Evolutionary conservation across 768 basidiomycete genomes (phyloP).

Genomic region (Boletus eberwhitei): DNA sequence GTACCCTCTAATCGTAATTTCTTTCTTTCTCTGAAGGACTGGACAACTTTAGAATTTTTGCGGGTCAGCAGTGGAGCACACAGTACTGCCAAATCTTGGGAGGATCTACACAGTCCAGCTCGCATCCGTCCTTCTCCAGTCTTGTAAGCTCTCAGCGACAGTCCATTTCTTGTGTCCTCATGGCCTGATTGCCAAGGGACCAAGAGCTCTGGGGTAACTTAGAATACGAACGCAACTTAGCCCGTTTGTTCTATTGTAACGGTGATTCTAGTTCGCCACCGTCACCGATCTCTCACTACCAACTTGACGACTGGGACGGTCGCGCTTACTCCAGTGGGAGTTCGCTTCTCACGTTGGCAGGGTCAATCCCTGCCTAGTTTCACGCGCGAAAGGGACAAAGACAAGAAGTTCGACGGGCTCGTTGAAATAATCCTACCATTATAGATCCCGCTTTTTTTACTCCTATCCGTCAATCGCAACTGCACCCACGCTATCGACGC

Average conservation of each 20-base stretch:
- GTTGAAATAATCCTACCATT: neutral
- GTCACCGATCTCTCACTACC: neutral
- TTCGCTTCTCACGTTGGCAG: no score
- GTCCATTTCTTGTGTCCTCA: neutral
- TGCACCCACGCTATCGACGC: neutral
- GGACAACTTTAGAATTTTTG: neutral
- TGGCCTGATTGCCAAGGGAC: neutral
- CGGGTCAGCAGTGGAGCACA: neutral
- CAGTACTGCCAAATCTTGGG: neutral
- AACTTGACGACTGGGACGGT: neutral
- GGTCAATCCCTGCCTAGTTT: no score
- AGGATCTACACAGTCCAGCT: neutral
- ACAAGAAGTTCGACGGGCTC: neutral
- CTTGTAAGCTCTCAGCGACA: neutral
- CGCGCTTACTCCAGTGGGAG: neutral
- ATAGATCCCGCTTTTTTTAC: no score
- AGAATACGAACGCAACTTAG: neutral
- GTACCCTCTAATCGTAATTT: neutral
- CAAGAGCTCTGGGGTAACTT: neutral
- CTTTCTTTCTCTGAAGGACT: neutral
- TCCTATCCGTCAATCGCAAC: no score
- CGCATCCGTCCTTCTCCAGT: no score
- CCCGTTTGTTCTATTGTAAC: neutral
- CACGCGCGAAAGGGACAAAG: no score
- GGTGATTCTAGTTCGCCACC: neutral